Percentiles rank a stretch among this genome's conserved stretches.
Evolutionary conservation across 2,329 filamentous ascomycete genomes (phyloP).

Genomic region (Epichloe uncinata): DNA sequence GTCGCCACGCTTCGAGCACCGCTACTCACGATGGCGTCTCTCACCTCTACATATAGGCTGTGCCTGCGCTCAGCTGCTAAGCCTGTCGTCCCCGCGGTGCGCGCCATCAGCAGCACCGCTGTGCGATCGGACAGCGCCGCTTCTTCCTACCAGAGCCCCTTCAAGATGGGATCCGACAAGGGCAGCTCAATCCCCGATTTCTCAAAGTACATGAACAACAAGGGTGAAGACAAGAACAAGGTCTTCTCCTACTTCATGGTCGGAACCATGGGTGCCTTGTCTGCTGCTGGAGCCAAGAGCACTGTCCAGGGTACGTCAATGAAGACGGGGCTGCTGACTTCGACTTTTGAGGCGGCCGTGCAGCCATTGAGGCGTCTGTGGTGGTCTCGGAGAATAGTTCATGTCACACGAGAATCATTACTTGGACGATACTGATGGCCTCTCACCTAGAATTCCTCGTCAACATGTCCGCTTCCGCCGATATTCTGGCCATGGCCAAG

Average conservation of each 20-base stretch:
- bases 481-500: constrained; percentile 98
- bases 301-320: constrained; percentile 80
- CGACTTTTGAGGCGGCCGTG: background rate
- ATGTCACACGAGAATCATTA: background rate
- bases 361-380: constrained; percentile 15
- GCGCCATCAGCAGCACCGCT: constrained; percentile 43
- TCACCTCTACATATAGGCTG: constrained; percentile 54
- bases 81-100: constrained; percentile 28
- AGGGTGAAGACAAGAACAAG: constrained; percentile 59
- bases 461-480: constrained; percentile 99
- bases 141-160: constrained; percentile 46
- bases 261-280: constrained; percentile 82
- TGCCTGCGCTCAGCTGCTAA: constrained; percentile 47
- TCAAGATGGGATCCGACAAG: constrained; percentile 45
- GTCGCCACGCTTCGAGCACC: constrained; percentile 4
- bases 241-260: constrained; percentile 98
- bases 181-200: constrained; percentile 74
- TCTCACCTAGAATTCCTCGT: constrained; percentile 74
- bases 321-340: background rate
- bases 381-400: constrained; percentile 4
- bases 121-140: constrained; percentile 34
- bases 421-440: constrained; percentile 18
- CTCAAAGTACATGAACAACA: constrained; percentile 68
- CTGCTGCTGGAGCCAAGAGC: constrained; percentile 89
- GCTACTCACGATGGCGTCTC: constrained; percentile 44